phyloP scores from a whole-genome alignment of 805 yeast species.

The Ogataea haglerorum region DNA sequence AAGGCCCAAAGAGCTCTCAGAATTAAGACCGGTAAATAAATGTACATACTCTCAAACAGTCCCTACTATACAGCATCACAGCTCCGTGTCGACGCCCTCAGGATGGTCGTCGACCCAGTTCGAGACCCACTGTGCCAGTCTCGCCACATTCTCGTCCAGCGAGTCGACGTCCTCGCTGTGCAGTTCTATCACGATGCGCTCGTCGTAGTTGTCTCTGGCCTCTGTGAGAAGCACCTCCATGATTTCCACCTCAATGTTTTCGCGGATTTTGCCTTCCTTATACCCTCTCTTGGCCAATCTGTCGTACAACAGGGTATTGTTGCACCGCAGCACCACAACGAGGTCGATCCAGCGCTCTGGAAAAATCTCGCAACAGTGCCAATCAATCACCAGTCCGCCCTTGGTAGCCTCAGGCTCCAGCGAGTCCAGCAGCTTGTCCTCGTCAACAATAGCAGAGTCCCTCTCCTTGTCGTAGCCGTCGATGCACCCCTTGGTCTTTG shows the following conservation, averaged over 20 bases:
- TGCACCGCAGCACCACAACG: constrained; percentile 83
- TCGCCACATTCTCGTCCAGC: constrained; percentile 75
- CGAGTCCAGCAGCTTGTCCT: constrained; percentile 79
- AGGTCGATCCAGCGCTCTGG: constrained; percentile 91
- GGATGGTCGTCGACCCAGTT: constrained; percentile 69
- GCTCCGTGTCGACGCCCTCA: constrained; percentile 55
- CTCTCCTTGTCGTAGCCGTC: constrained; percentile 85
- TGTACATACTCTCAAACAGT: constrained; percentile 7
- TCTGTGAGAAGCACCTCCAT: constrained; percentile 90
- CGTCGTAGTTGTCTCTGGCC: constrained; percentile 77
- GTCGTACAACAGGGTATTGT: constrained; percentile 67
- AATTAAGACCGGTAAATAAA: constrained; percentile 55
- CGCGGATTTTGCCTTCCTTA: constrained; percentile 76
- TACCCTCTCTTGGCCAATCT: constrained; percentile 76
- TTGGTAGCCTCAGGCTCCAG: constrained; percentile 71
- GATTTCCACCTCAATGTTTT: constrained; percentile 93
- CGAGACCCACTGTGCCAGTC: constrained; percentile 71
- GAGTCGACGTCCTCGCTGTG: constrained; percentile 69
- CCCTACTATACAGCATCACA: constrained; percentile 1
- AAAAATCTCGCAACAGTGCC: constrained; percentile 97
- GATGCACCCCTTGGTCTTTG: constrained; percentile 70
- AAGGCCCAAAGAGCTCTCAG: constrained; percentile 82
- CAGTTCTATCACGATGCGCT: constrained; percentile 79
- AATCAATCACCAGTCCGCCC: constrained; percentile 91
- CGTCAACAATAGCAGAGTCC: constrained; percentile 87